Percentiles rank a stretch among this genome's conserved stretches.
Evolutionary conservation across 2,329 filamentous ascomycete genomes (phyloP).

Genomic region (Dendrostoma leiphaemia): DNA sequence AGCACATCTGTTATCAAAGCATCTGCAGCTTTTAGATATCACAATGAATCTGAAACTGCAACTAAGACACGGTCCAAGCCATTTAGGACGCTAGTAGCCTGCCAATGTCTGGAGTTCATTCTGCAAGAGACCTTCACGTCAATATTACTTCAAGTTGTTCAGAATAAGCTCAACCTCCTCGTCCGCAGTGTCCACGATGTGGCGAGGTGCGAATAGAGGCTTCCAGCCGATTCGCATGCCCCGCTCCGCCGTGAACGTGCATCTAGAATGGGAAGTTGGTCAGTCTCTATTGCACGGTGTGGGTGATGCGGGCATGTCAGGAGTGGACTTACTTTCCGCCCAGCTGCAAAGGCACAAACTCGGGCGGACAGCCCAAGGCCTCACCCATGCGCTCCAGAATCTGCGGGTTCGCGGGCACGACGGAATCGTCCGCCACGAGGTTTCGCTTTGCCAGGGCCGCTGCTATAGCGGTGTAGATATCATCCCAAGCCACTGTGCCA

Average conservation of each 20-base stretch:
- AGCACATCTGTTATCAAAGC: too few species aligned
- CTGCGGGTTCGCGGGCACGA: constrained; percentile 34
- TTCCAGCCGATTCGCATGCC: constrained; percentile 45
- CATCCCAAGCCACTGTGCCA: constrained; percentile 48
- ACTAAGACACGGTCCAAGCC: too few species aligned
- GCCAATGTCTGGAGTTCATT: too few species aligned
- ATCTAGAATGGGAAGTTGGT: constrained; percentile 29
- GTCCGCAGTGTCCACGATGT: constrained; percentile 44
- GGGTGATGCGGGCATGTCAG: background rate
- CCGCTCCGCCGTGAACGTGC: constrained; percentile 39
- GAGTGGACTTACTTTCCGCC: constrained; percentile 38
- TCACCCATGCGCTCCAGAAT: constrained; percentile 39
- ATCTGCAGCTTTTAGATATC: too few species aligned
- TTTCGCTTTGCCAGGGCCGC: constrained; percentile 36
- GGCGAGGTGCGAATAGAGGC: constrained; percentile 37
- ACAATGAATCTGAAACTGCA: too few species aligned
- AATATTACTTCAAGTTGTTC: background rate
- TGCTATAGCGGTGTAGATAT: constrained; percentile 47
- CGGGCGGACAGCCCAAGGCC: constrained; percentile 32
- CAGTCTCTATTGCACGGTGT: background rate
- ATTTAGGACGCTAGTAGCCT: too few species aligned
- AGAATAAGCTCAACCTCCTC: constrained; percentile 44
- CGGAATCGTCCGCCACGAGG: constrained; percentile 34
- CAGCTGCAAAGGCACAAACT: constrained; percentile 37
- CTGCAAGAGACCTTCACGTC: too few species aligned